Conservation (phyloP, 2,329 filamentous ascomycete species). For the Fusarium mundagurra region DNA sequence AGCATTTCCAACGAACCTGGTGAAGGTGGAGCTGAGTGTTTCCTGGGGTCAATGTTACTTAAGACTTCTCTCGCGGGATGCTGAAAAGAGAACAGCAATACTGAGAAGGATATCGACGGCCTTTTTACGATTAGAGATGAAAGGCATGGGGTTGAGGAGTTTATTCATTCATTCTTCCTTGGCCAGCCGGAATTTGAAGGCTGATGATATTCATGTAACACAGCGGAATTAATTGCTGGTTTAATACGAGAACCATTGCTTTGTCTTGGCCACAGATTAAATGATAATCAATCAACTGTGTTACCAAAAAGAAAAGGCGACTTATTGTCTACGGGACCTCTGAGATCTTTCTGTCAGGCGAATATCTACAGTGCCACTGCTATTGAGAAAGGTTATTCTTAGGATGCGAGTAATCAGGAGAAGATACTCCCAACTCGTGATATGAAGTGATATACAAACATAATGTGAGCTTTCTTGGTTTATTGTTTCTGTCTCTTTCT, state of each 20-base stretch:
- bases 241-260: not conserved
- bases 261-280: not conserved
- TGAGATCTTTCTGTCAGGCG: not conserved
- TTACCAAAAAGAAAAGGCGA: not conserved
- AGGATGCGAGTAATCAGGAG: not conserved
- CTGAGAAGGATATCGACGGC: not conserved
- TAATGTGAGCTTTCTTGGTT: not conserved
- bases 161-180: not conserved
- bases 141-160: constrained; percentile 2
- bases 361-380: not conserved
- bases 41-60: not conserved
- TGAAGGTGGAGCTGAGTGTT: not conserved
- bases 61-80: not conserved
- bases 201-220: not conserved
- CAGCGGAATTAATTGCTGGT: not conserved
- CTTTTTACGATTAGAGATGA: not conserved
- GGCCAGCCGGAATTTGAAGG: not conserved
- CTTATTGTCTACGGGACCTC: not conserved
- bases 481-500: not conserved
- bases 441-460: not conserved
- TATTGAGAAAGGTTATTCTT: not conserved
- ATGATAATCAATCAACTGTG: not conserved
- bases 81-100: not conserved
- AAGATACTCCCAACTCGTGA: not conserved
- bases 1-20: not conserved